Evolutionary conservation across 1,284 basidiomycete genomes (phyloP).

Genomic region (Austropuccinia psidii): DNA sequence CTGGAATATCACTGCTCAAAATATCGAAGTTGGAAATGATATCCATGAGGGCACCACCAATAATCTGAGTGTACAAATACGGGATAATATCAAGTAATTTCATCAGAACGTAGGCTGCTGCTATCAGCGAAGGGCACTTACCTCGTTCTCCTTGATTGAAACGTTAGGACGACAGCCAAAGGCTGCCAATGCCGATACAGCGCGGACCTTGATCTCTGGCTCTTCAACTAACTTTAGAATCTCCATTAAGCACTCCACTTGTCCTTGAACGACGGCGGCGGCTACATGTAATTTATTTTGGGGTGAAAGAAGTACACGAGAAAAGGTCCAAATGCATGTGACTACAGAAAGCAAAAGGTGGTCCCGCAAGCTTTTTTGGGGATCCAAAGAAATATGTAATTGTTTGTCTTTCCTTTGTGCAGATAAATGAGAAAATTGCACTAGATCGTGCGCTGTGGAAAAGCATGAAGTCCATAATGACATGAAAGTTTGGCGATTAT

Average conservation of each 20-base stretch:
- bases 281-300: not conserved
- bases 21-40: not conserved
- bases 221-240: not conserved
- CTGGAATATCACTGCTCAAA: not conserved
- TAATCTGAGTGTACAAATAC: not conserved
- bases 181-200: not conserved
- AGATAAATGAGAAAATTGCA: not conserved
- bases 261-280: not conserved
- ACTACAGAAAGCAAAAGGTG: slow-evolving; percentile 4
- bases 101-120: not conserved
- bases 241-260: not conserved
- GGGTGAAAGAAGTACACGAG: not conserved
- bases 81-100: not conserved
- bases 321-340: slow-evolving; percentile 12
- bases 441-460: slow-evolving; percentile 1
- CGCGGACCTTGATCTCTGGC: not conserved
- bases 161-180: not conserved
- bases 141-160: slow-evolving; percentile 21
- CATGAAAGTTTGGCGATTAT: not conserved
- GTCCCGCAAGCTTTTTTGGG: not conserved
- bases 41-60: slow-evolving; percentile 14
- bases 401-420: slow-evolving; percentile 9
- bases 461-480: not conserved
- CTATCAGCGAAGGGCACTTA: not conserved
- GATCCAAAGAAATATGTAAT: not conserved